Conservation (phyloP, 345 rosid species). For the Brassica incana region DNA sequence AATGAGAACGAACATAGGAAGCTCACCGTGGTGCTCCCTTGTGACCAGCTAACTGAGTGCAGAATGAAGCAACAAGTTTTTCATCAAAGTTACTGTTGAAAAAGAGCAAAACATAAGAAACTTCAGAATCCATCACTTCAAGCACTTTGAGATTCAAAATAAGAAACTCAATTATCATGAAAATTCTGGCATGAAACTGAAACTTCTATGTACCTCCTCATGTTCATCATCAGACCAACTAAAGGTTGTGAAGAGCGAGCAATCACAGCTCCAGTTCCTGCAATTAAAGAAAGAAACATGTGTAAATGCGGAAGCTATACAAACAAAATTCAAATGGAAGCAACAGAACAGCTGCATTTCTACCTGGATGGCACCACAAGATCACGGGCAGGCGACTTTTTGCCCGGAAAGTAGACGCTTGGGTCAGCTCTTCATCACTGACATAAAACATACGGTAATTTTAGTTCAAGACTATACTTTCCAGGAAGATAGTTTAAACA, state of each 20-base stretch:
- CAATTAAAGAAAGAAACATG: constrained; percentile 31
- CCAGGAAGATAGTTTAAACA: constrained; percentile 17
- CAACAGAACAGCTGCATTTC: constrained; percentile 23
- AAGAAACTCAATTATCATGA: constrained; percentile 23
- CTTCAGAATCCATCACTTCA: constrained; percentile 13
- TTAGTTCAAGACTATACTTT: neutral
- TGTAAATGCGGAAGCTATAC: constrained; percentile 26
- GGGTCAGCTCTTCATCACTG: constrained; percentile 84
- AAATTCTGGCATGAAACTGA: constrained; percentile 14
- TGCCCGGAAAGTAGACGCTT: constrained; percentile 88
- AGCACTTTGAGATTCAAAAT: constrained; percentile 29
- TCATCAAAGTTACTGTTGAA: constrained; percentile 82
- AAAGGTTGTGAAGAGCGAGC: constrained; percentile 99
- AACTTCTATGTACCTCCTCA: constrained; percentile 71
- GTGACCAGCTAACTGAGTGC: constrained; percentile 60
- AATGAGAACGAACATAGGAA: neutral
- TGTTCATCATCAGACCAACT: constrained; percentile 97
- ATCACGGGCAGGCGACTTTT: constrained; percentile 84
- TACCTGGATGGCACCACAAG: constrained; percentile 97
- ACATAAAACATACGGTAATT: constrained; percentile 30
- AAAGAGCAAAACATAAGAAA: constrained; percentile 24
- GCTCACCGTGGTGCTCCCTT: constrained; percentile 57
- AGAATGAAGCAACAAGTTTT: constrained; percentile 90
- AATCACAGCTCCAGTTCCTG: constrained; percentile 90
- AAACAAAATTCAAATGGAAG: constrained; percentile 26